Evolutionary conservation across 331 rosid genomes (phyloP).

Genomic region (Prunus yedoensis): DNA sequence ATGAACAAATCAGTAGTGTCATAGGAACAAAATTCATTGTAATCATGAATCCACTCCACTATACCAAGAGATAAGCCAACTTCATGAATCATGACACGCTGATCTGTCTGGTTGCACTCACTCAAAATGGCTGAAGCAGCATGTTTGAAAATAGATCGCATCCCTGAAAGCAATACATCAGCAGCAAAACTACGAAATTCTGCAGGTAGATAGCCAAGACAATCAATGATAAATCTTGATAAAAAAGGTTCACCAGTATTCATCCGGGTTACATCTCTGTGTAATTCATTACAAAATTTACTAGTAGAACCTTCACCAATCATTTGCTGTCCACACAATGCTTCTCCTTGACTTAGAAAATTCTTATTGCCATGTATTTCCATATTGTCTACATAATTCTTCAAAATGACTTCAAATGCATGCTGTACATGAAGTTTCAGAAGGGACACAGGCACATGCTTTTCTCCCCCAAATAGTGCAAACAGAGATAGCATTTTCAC

Average conservation of each 20-base stretch:
- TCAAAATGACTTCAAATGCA: constrained; percentile 73
- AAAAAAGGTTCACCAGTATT: constrained; percentile 44
- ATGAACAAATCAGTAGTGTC: constrained; percentile 24
- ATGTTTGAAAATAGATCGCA: constrained; percentile 64
- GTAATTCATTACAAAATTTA: constrained; percentile 39
- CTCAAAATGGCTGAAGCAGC: constrained; percentile 72
- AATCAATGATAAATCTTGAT: constrained; percentile 71
- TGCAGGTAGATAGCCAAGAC: constrained; percentile 65
- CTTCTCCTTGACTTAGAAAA: constrained; percentile 36
- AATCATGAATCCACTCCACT: constrained; percentile 78
- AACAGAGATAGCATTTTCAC: constrained; percentile 63
- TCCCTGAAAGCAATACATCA: constrained; percentile 73
- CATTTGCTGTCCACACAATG: constrained; percentile 23
- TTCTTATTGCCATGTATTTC: constrained; percentile 34
- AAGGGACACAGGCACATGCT: constrained; percentile 64
- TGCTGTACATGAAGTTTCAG: constrained; percentile 61
- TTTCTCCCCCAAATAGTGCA: constrained; percentile 74
- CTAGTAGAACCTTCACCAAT: constrained; percentile 25
- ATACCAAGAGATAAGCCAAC: constrained; percentile 76
- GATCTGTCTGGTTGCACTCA: constrained; percentile 61
- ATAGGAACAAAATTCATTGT: constrained; percentile 44
- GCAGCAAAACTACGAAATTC: constrained; percentile 70
- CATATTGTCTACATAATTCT: constrained; percentile 45
- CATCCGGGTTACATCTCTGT: constrained; percentile 32
- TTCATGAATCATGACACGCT: constrained; percentile 87